A percentile compares a stretch with the other conserved stretches of the same genome.
phyloP scores from a whole-genome alignment of 169 alveolate species.

The Neospora caninum region DNA sequence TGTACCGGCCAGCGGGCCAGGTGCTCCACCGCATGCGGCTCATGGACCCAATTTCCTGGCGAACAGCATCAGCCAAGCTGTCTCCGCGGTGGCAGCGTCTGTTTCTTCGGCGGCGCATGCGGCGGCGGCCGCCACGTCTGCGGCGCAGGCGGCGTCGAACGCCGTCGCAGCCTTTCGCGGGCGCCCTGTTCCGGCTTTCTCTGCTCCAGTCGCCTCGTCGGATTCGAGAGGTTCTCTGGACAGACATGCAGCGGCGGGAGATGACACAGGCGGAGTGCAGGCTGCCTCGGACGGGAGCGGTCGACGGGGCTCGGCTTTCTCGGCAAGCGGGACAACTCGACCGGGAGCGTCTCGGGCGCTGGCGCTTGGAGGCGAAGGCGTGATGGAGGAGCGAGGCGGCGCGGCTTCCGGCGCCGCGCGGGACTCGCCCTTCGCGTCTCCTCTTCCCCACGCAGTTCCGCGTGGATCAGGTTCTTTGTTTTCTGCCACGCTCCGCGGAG shows the following conservation, averaged over 20 bases:
- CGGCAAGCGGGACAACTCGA: neutral
- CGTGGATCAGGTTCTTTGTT: neutral
- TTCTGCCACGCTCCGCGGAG: neutral
- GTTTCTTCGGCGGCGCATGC: constrained; percentile 22
- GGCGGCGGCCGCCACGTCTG: constrained; percentile 41
- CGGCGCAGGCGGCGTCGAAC: constrained; percentile 43
- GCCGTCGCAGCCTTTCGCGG: constrained; percentile 15
- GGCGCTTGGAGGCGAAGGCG: too few species aligned
- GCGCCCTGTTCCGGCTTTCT: neutral
- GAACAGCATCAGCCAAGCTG: constrained; percentile 29
- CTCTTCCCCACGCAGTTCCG: neutral
- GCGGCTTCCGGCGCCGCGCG: neutral
- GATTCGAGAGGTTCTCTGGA: neutral
- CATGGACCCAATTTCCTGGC: neutral
- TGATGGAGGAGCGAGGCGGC: too few species aligned
- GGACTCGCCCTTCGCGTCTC: neutral
- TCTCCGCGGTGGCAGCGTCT: constrained; percentile 22
- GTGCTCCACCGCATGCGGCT: neutral
- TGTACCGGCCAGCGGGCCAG: neutral
- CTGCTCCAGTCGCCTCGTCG: neutral
- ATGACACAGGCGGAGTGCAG: neutral
- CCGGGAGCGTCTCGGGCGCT: too few species aligned
- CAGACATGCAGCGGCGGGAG: neutral
- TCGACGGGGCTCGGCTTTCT: neutral
- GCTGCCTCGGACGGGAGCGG: neutral